These are phyloP conservation scores for Synchytrium microbalum DNA, from an alignment of 371 early-diverging fungal genomes.

Conservation along the genomic window DNA sequence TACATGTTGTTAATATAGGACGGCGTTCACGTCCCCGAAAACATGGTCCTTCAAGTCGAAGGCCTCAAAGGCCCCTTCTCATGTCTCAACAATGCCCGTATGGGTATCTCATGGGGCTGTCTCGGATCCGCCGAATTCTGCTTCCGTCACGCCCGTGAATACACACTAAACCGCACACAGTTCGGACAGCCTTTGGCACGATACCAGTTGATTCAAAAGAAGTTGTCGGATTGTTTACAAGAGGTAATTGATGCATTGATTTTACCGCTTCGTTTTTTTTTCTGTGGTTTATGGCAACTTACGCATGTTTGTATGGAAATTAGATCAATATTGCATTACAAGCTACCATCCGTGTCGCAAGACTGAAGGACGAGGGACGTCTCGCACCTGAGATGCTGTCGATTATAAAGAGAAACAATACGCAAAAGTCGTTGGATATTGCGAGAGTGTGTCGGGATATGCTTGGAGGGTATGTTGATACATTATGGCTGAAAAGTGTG, in stretches of 20 bases:
- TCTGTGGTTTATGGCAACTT: neutral
- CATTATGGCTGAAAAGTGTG: conserved; percentile 11
- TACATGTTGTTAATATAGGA: neutral
- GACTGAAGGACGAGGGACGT: conserved; percentile 83
- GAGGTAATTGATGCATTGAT: conserved; percentile 42
- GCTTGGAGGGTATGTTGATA: conserved; percentile 79
- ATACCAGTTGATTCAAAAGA: conserved; percentile 94
- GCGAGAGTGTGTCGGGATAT: conserved; percentile 74
- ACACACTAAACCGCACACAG: conserved; percentile 51
- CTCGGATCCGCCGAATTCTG: conserved; percentile 95
- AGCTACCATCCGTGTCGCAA: conserved; percentile 86
- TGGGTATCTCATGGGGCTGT: conserved; percentile 96
- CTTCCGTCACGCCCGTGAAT: conserved; percentile 79
- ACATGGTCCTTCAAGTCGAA: conserved; percentile 2
- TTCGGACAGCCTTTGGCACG: conserved; percentile 92
- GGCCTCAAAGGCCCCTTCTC: conserved; percentile 79
- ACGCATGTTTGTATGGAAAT: neutral
- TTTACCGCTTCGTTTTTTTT: neutral
- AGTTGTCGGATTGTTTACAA: conserved; percentile 89
- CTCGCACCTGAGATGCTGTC: conserved; percentile 94
- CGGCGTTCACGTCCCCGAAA: neutral
- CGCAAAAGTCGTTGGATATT: conserved; percentile 89
- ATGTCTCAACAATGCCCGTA: conserved; percentile 94
- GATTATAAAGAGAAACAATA: conserved; percentile 93
- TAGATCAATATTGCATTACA: conserved; percentile 83